Evolutionary conservation across 768 basidiomycete genomes (phyloP).

Genomic region (Ramaria sp.): DNA sequence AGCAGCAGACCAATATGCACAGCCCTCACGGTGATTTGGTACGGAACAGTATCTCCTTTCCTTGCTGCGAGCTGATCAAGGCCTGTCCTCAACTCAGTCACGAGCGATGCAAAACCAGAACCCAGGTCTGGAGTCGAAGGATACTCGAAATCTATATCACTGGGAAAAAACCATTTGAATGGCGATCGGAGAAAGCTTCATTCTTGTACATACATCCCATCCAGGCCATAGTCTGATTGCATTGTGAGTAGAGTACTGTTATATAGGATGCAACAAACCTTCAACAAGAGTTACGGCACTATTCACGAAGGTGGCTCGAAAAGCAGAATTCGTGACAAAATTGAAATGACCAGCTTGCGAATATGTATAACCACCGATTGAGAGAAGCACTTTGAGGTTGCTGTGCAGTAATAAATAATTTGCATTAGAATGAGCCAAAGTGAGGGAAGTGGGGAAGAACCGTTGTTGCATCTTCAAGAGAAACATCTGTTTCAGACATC

Average conservation of each 20-base stretch:
- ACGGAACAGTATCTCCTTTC: constrained; percentile 54
- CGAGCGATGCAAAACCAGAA: constrained; percentile 53
- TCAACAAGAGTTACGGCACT: constrained; percentile 53
- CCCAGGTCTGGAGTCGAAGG: constrained; percentile 48
- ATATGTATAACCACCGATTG: constrained; percentile 59
- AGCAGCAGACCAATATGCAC: neutral
- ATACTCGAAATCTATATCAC: constrained; percentile 75
- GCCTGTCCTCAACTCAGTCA: constrained; percentile 49
- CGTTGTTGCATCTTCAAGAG: constrained; percentile 51
- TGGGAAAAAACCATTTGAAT: constrained; percentile 15
- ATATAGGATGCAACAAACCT: neutral
- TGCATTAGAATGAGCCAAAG: neutral
- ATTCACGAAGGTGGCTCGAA: constrained; percentile 46
- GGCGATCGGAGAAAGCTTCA: neutral
- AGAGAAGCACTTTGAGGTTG: constrained; percentile 41
- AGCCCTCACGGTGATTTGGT: constrained; percentile 38
- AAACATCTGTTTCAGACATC: constrained; percentile 65
- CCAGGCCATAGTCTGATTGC: constrained; percentile 56
- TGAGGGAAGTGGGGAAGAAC: constrained; percentile 10
- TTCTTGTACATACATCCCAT: constrained; percentile 46
- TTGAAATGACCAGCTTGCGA: constrained; percentile 57
- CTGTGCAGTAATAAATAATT: constrained; percentile 13
- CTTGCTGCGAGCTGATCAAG: constrained; percentile 43
- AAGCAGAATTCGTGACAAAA: constrained; percentile 42
- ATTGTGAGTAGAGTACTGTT: neutral